phyloP scores from a whole-genome alignment of 2,329 filamentous ascomycete genomes.

The Diaporthe sp. region DNA sequence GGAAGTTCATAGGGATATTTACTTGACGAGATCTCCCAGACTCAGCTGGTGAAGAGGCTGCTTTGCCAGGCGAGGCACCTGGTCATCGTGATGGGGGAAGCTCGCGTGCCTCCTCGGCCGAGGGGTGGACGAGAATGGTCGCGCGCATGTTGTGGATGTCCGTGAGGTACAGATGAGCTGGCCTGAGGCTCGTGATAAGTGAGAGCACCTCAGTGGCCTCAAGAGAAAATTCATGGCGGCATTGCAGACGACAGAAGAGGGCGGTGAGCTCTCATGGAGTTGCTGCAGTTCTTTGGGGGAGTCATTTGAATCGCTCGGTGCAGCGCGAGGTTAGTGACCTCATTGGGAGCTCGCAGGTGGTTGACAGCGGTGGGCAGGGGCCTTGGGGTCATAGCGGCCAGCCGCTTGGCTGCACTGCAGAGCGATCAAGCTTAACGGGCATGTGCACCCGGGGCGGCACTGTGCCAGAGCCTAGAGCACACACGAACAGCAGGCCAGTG shows the following conservation, averaged over 20 bases:
- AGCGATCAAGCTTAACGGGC: conserved; percentile 20
- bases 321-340: conserved; percentile 25
- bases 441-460: background rate
- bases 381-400: conserved; percentile 1
- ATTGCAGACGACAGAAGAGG: conserved; percentile 50
- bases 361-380: conserved; percentile 21
- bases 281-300: conserved; percentile 11
- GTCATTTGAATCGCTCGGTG: conserved; percentile 2
- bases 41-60: conserved; percentile 86
- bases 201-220: conserved; percentile 56
- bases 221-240: conserved; percentile 59
- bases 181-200: conserved; percentile 44
- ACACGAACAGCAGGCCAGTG: background rate
- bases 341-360: conserved; percentile 23
- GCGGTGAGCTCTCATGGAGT: conserved; percentile 13
- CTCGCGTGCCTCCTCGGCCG: conserved; percentile 17
- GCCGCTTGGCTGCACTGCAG: background rate
- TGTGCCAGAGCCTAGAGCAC: background rate
- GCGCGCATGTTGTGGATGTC: conserved; percentile 22
- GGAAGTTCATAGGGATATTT: conserved; percentile 48
- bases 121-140: conserved; percentile 37
- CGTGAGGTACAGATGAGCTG: conserved; percentile 1
- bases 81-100: conserved; percentile 74
- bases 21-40: conserved; percentile 91
- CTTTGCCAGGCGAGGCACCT: conserved; percentile 83